Evolutionary conservation across 768 basidiomycete species (phyloP), one percentile per base, ranked within the genome.

Genomic region (Boletus insuetus): DNA sequence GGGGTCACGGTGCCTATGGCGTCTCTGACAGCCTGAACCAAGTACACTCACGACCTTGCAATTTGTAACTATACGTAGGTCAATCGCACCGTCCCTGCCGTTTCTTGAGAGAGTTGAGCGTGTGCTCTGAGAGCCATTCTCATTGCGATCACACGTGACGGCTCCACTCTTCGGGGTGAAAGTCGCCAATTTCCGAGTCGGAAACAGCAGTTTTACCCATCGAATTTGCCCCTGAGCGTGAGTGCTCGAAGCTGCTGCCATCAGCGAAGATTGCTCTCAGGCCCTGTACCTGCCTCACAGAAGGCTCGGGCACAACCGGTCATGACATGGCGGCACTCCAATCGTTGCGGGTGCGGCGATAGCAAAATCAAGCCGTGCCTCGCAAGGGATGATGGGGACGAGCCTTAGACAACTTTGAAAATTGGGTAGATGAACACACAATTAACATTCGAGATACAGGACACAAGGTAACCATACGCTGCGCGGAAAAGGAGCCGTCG

Each of bases 1-100:
- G 71, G 73, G 44, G 61, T 68, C 24, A 45, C 61, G 17, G 51
- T 73, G 22, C 63, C 65, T 8, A 57, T 56, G 52, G 50, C 58
- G 16, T 58, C 60, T 46, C 37, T 63, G 44, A 49, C 51, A n/a
- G 26, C 50, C 29, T 63, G 58, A 67, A 41, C 40, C 3, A 29
- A 35, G 17, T 38, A 32, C 20, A 8, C 14, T 41, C n/a, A 2
- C 40, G 10, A 39, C 29, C 24, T 46, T 46, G 13, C 14, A 6
- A 29, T 24, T n/a, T 41, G 43, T 24, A 37, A 14, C 38, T 45
- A 37, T 47, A 3, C 35, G 20, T 51, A 32, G 45, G 35, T 29
- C 26, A 44, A 48, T 51, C 14, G 2, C 46, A 42, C 39, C 2
- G 16, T 56, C 8, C n/a, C 50, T 57, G 14, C 9, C 32, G 9